Base-by-base conservation (phyloP, 192 early-diverging fungal species). In the Lobosporangium transversale region DNA sequence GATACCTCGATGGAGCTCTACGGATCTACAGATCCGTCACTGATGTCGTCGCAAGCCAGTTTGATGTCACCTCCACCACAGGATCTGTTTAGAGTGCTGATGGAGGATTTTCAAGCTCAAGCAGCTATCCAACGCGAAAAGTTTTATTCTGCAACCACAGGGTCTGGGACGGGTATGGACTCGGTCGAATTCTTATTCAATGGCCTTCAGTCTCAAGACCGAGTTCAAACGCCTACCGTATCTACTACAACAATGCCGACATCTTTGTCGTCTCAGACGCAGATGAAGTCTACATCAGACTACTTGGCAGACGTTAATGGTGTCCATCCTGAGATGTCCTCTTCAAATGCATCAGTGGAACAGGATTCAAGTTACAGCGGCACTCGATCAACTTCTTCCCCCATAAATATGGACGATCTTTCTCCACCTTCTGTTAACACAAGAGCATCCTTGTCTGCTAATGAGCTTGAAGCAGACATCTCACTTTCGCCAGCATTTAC, bases 121-220 rank as follows among this genome's bases (percentile, higher is more conserved):
- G 64, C 64, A 3, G 43, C 64, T 14, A 62, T 62, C 29, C 73
- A 76, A 33, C 63, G 73, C 12, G 70, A 75, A 66, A 65, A 65
- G 44, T 76, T 62, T 65, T 76, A 56, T 57, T 18, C 73, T 0
- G 58, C 52, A 1, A 76, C 73, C 7, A 57, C 53, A 24, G 64
- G 59, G 15, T 63, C 69, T 35, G 53, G 48, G 40, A 43, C 65
- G 12, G 35, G 56, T 27, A 76, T 76, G 58, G 70, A 65, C 37
- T 74, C 70, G 12, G 70, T 74, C 24, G 54, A 66, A 8, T 76
- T 76, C 23, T 30, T 76, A 10, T 76, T 67, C 53, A 56, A 67
- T 29, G 63, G 63, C 26, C 64, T 61, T 11, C 63, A 56, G 36
- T 48, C 30, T 21, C 73, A 60, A 53, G 42, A 23, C 8, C 64